A percentile compares a stretch with the other conserved stretches of the same genome.
These are phyloP conservation scores for Zasmidium citrigriseum DNA, from an alignment of 2,329 filamentous ascomycete species.

Conservation along the genomic window DNA sequence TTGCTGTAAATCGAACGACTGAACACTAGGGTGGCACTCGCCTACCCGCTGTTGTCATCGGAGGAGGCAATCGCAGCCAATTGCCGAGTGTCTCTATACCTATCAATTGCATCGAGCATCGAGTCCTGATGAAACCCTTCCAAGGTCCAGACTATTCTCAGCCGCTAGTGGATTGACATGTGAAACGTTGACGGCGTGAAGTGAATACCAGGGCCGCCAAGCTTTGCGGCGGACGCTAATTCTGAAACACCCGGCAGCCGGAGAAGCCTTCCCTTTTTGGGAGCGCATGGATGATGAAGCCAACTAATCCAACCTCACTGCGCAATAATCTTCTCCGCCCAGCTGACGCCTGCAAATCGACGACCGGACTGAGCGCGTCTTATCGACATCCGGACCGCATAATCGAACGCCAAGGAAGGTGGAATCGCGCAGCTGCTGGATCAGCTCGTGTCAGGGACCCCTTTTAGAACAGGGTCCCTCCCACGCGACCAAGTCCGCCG, in stretches of 20 bases:
- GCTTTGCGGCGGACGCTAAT: not conserved
- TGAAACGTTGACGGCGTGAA: not conserved
- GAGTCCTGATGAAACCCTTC: too few relatives aligned
- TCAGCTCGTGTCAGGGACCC: not conserved
- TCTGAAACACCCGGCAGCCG: not conserved
- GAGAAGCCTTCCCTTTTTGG: not conserved
- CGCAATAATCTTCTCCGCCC: not conserved
- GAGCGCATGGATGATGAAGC: not conserved
- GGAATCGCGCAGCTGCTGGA: not conserved
- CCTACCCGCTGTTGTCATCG: too few relatives aligned
- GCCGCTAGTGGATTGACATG: not conserved
- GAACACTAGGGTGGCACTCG: too few relatives aligned
- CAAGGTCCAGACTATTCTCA: not conserved
- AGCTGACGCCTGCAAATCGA: not conserved
- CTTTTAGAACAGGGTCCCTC: not conserved
- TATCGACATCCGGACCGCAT: not conserved
- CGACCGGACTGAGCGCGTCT: not conserved
- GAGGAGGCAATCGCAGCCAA: too few relatives aligned
- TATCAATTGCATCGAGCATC: too few relatives aligned
- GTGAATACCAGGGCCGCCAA: not conserved
- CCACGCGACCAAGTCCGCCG: not conserved
- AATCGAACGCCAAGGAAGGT: not conserved
- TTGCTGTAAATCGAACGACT: too few relatives aligned
- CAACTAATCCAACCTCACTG: not conserved
- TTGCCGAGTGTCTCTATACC: too few relatives aligned